Percentiles rank a stretch among this genome's conserved stretches.
Evolutionary conservation across 306 rosid species (phyloP).

Genomic region (Malus orientalis): DNA sequence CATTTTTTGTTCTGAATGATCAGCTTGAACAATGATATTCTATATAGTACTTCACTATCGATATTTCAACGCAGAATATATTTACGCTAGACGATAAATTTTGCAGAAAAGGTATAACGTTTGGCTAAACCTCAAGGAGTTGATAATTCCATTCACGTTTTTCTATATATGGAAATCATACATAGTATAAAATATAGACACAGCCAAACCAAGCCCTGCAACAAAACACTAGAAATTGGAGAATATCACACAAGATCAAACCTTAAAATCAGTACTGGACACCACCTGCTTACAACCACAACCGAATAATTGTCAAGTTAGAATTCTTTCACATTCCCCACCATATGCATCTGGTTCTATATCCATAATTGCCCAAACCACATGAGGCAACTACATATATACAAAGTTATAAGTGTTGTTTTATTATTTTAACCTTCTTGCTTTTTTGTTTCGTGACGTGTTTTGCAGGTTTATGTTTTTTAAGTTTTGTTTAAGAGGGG

Average conservation of each 20-base stretch:
- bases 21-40: background rate
- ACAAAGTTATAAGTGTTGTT: background rate
- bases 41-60: background rate
- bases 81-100: background rate
- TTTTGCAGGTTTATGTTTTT: too few species aligned
- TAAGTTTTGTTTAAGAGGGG: too few species aligned
- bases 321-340: background rate
- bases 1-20: background rate
- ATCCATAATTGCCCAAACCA: background rate
- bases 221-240: background rate
- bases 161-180: background rate
- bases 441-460: too few species aligned
- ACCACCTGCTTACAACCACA: background rate
- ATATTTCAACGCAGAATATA: background rate
- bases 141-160: background rate
- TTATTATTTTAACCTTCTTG: background rate
- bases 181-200: background rate
- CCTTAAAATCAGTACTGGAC: slow-evolving; percentile 2
- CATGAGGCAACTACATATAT: background rate
- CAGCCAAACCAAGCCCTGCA: background rate
- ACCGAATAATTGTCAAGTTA: background rate
- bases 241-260: background rate
- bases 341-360: background rate
- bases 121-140: background rate
- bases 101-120: background rate